These are phyloP conservation scores for Plectranthus barbatus DNA, from an alignment of 257 asterid species.

Conservation along the genomic window DNA sequence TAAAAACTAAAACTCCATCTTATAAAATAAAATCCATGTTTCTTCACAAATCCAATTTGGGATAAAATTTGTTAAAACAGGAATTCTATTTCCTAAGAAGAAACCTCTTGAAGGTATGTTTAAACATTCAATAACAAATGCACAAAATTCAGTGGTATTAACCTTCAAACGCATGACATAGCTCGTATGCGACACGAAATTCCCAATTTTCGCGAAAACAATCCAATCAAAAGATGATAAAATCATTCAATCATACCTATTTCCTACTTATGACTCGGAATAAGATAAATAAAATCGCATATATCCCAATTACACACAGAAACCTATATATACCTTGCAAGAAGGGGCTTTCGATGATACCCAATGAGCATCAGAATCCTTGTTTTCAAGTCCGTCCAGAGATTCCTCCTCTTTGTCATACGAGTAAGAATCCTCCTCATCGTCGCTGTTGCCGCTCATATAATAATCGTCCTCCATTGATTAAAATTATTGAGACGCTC, in stretches of 20 bases:
- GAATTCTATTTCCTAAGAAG: neutral
- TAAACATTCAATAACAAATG: neutral
- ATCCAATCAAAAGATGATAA: neutral
- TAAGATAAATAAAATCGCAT: neutral
- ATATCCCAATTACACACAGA: neutral
- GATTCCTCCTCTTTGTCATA: conserved; percentile 43
- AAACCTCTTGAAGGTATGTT: neutral
- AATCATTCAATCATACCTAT: neutral
- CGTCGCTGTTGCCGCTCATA: conserved; percentile 33
- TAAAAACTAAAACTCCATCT: neutral
- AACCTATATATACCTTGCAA: conserved; percentile 39
- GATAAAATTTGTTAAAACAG: neutral
- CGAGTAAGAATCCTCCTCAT: conserved; percentile 40
- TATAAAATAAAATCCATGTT: neutral
- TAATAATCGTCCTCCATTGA: conserved; percentile 37
- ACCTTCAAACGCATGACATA: neutral
- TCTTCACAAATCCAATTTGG: neutral
- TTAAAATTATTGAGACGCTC: neutral
- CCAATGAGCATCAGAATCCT: conserved; percentile 36
- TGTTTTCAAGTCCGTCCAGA: conserved; percentile 47
- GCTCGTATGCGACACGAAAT: neutral
- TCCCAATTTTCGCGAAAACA: neutral
- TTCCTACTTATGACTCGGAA: neutral
- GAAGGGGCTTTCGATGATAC: conserved; percentile 36
- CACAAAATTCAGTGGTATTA: neutral